Base-by-base conservation (phyloP, 129 eudicot genomes). In the Flaveria trinervia region DNA sequence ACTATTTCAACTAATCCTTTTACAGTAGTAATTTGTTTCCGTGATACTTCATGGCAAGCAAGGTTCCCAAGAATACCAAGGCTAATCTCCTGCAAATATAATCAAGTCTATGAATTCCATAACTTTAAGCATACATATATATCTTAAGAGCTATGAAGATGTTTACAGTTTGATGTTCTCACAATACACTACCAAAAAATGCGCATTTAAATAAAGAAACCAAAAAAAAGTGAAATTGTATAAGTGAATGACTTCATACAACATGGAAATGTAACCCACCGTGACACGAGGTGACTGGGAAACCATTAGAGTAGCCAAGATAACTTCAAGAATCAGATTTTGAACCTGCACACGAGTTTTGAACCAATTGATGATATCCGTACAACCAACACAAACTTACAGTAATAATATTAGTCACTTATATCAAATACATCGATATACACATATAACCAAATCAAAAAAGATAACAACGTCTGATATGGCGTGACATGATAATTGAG, bases 41-140 rank as follows among this genome's bases (percentile, higher is more conserved):
- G 81, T 52, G 86, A 68, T 55, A 59, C 84, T 62, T 91, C 97
- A 86, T 91, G 94, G 87, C 99, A 95, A 82, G 94, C 97, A 79
- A 95, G 89, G 74, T 95, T 95, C 59, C 99, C 99, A 18, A 91
- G 70, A 48, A 95, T 91, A 65, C 99, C 99, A 78, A 95, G 96
- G 80, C 92, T 83, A 73, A 95, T 91, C 78, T 95, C 99, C 97
- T 95, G 88, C 45, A 15, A 41, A 46, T 16, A n/a, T 33, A 45
- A 15, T 39, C 7, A 11, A 46, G 6, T 25, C 15, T n/a, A 51
- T 26, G 9, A 65, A 25, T 56, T 73, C 13, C 15, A 67, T 51
- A 33, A 76, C 7, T n/a, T 49, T 64, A 15, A 7, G 41, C 73
- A 55, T 41, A 73, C 26, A 70, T 26, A 12, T 18, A 28, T 13